Evolutionary conservation across 2,329 filamentous ascomycete genomes (phyloP).

Genomic region (Aureobasidium sp.): DNA sequence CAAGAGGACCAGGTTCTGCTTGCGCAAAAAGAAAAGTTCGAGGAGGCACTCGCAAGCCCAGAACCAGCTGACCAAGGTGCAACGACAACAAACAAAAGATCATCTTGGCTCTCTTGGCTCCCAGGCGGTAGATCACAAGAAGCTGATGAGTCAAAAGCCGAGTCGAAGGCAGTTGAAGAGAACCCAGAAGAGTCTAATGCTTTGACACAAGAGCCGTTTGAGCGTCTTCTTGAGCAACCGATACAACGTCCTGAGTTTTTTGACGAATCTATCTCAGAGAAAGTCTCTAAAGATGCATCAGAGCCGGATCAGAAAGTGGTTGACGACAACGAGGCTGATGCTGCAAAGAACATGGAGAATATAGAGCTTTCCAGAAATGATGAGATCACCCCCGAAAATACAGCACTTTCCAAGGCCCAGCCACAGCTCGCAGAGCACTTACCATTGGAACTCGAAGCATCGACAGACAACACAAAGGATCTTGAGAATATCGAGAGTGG

Average conservation of each 20-base stretch:
- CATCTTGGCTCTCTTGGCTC: constrained; percentile 7
- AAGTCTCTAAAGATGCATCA: too few species aligned
- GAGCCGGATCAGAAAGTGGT: not conserved
- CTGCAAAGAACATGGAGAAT: too few species aligned
- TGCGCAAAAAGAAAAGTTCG: not conserved
- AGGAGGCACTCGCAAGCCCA: not conserved
- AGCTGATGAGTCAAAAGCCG: not conserved
- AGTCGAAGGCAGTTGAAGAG: not conserved
- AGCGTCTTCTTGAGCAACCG: constrained; percentile 2
- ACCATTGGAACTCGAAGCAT: too few species aligned
- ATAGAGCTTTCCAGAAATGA: too few species aligned
- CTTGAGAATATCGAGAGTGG: too few species aligned
- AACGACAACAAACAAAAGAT: not conserved
- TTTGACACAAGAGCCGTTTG: not conserved
- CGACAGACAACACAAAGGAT: too few species aligned
- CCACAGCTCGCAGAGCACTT: too few species aligned
- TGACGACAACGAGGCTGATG: not conserved
- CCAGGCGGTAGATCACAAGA: not conserved
- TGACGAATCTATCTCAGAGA: not conserved
- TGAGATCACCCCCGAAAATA: too few species aligned
- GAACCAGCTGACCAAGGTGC: not conserved
- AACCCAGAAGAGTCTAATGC: not conserved
- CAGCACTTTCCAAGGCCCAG: too few species aligned
- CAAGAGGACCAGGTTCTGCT: not conserved
- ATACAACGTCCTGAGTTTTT: not conserved